These are phyloP conservation scores for Tremella mesenterica DNA, from an alignment of 768 basidiomycete genomes.

Conservation along the genomic window DNA sequence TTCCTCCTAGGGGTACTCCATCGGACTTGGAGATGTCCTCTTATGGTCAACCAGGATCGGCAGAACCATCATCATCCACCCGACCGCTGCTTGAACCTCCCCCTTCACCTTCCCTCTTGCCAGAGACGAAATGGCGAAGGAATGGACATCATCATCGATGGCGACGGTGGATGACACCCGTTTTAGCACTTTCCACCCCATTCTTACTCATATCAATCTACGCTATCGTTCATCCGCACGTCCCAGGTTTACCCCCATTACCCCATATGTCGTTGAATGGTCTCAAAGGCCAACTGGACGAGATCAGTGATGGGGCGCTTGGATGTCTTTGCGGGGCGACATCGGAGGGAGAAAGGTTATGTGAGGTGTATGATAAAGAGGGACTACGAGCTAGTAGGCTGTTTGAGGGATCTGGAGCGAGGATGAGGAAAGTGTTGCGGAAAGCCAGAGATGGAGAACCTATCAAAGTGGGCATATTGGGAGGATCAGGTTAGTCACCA, in stretches of 20 bases:
- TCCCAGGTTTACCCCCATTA: conserved; percentile 28
- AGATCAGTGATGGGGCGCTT: conserved; percentile 8
- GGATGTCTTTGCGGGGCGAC: conserved; percentile 23
- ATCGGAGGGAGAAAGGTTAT: conserved; percentile 27
- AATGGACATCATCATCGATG: not conserved
- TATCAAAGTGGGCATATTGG: conserved; percentile 37
- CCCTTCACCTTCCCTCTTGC: conserved; percentile 50
- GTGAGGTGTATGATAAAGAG: conserved; percentile 30
- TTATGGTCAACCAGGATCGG: too few species aligned
- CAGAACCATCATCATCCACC: not conserved
- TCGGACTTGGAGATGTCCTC: too few species aligned
- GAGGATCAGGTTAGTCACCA: conserved; percentile 37
- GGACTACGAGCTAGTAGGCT: conserved; percentile 23
- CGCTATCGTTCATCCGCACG: conserved; percentile 26
- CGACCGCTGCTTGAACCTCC: conserved; percentile 5
- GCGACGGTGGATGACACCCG: conserved; percentile 23
- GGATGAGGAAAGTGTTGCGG: conserved; percentile 28
- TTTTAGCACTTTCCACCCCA: conserved; percentile 14
- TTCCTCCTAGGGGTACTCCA: too few species aligned
- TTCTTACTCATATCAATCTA: conserved; percentile 28
- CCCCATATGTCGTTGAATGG: conserved; percentile 16
- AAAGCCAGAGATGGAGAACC: conserved; percentile 26
- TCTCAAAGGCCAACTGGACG: not conserved
- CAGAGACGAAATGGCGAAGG: conserved; percentile 51
- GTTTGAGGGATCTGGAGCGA: conserved; percentile 28